Percentiles rank a stretch among this genome's conserved stretches.
Conservation (phyloP, 148 eudicot genomes). For the Persicaria tinctoria region DNA sequence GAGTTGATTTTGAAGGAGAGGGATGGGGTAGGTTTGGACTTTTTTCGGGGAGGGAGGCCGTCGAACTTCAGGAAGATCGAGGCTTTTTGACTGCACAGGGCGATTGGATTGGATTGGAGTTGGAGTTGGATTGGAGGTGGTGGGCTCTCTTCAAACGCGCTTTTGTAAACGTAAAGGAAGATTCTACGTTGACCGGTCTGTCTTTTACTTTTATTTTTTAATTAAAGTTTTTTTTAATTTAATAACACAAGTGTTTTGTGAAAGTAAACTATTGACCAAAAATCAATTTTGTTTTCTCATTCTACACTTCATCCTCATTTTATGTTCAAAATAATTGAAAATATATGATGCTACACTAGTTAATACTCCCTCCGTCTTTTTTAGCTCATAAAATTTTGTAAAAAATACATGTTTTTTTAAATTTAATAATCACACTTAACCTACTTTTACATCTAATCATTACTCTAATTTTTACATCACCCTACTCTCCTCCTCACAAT, state of each 20-base stretch:
- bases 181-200: conserved; percentile 31
- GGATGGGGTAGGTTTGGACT: conserved; percentile 21
- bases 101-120: background rate
- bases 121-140: conserved; percentile 2
- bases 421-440: too few relatives aligned
- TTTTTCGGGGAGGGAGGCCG: conserved; percentile 6
- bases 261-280: background rate
- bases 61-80: background rate
- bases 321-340: too few relatives aligned
- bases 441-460: too few relatives aligned
- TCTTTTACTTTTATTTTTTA: conserved; percentile 10
- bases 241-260: background rate
- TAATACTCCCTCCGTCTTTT: too few relatives aligned
- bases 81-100: conserved; percentile 6
- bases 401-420: too few relatives aligned
- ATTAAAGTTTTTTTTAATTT: background rate
- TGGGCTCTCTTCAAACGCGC: conserved; percentile 28
- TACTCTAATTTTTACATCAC: too few relatives aligned
- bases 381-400: too few relatives aligned
- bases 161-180: conserved; percentile 21
- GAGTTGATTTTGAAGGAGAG: conserved; percentile 10
- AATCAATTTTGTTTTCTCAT: background rate
- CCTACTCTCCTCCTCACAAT: too few relatives aligned
- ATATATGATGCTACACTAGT: too few relatives aligned
- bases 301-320: too few relatives aligned